Base-by-base conservation (phyloP, 352 stramenopile genomes). In the Phytophthora meadii region DNA sequence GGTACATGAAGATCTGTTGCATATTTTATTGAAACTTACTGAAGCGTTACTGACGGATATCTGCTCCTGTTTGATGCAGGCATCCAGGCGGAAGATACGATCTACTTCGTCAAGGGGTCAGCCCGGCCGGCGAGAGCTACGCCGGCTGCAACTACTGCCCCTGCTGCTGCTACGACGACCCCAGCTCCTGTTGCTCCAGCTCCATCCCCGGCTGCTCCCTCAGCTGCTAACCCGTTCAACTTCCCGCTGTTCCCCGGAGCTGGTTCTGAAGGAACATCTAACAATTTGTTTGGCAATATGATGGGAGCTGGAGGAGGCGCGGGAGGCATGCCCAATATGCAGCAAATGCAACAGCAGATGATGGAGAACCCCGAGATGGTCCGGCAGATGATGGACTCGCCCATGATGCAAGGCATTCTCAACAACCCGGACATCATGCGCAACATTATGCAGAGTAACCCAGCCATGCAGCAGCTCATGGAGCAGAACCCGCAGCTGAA, bases 371-470 rank as follows among this genome's bases (percentile, higher is more conserved):
- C 86, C 4, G 89, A 97, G 39, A 94, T 96, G 77, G 81, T 97
- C 72, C 77, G 72, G 17, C 78, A 95, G 61, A 93, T 97, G 74
- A 92, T 97, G 86, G 79, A 97, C 39, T 96, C 77, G 50, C 93
- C 90, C 25, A 85, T 98, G 58, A 88, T 99, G 68, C 94, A 99
- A 80, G 84, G 67, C 45, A 74, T 99, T 27, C 79, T 99, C 62
- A 97, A 88, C 76, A 98, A 98, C 74, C 97, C 97, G 3, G 93
- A 99, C 51, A 92, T 99, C 39, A 97, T 99, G 83, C 85, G 88
- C 14, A 89, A 67, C 61, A 97, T 99, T 64, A 97, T 99, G 88
- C 87, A 98, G 77, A 94, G 82, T 54, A 99, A 99, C 75, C 97
- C 97, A 7, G 90, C 98, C 65, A 97, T 99, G 79, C 90, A 97